Base-by-base conservation (phyloP, 768 basidiomycete species). In the Boletus eberwhitei region DNA sequence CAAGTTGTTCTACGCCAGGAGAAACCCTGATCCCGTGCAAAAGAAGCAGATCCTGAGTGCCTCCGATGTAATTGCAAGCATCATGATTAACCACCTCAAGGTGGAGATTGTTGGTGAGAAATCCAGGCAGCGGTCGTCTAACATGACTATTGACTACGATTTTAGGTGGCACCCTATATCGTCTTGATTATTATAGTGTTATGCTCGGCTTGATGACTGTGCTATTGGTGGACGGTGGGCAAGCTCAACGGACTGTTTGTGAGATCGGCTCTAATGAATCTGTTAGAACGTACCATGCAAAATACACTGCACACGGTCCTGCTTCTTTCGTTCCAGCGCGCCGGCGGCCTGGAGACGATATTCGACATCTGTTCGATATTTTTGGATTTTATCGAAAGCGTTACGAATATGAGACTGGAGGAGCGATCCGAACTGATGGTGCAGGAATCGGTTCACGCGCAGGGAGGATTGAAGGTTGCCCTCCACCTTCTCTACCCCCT, bases 271-370 rank as follows among this genome's bases (percentile, higher is more conserved):
- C 55, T 41, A 35, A 47, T 49, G 24, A 49, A 34, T 38, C 43
- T 50, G 32, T 26, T 62, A 96, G 94, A 94, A 52, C 88, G 92
- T 14, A 81, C 89, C 0, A 74, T 82, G 31, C 81, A 84, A 52
- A 86, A 82, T 50, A 84, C 83, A 9, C 68, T 98, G 8, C 88
- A 98, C 64, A 94, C 93, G 0, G 84, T 93, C 36, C 77, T 96
- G 11, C 78, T 98, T 29, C 76, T 83, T 47, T 80, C 86, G 0
- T 88, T 98, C 63, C 82, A 87, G 58, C 79, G 83, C 34, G 74
- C 74, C 4, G 86, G 84, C 13, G 95, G 95, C 0, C 67, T 96
- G 36, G 80, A 86, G 45, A 77, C 81, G 4, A 74, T 90, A n/a
- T 75, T 88, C 56, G 67, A 73, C 39, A 76, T 87, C 38, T 87